Evolutionary conservation across 202 grass and related monocot species (phyloP), one percentile per base, ranked within the genome.

Genomic region (Cymbopogon flexuosus): DNA sequence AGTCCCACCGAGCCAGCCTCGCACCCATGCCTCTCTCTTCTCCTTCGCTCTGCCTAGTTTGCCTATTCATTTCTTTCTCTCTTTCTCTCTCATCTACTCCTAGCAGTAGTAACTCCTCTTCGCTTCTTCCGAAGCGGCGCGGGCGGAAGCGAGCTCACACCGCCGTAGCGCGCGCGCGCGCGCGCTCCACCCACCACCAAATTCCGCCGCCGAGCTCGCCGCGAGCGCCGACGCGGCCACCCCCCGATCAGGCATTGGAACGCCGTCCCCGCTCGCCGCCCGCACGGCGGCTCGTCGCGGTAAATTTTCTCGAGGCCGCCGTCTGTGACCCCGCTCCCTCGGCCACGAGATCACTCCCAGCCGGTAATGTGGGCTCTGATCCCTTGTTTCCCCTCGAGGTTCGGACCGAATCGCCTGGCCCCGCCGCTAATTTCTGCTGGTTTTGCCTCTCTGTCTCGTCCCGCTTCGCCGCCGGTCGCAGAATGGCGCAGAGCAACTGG

Each of bases 401-500:
- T 27, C 5, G 10, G 0, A 5, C 13, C 52, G 81, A 85, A 81
- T 85, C 24, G 18, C 1, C 24, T 24, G 39, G n/a, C 40, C 15
- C 52, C 51, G 22, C 24, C 0, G 2, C 31, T 85, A 68, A 85
- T 85, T 88, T 71, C 27, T 45, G 11, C 35, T 51, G 12, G 12
- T 79, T 73, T 67, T 72, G 39, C 13, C 39, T 39, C 37, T 24
- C 15, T 66, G 60, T 66, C 31, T 22, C 15, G 51, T 13, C 4
- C 10, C 13, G 58, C 27, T 79, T 85, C 24, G 37, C 24, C 12
- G 47, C 36, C 35, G 57, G 54, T 39, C 75, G 61, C 85, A 91
- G 86, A 46, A 94, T 94, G 92, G 92, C 92, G 72, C 92, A 94
- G 87, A 94, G 87, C 83, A 94, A 94, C 54, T 94, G 92, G 92